Evolutionary conservation across 345 rosid genomes (phyloP), one percentile per base, ranked within the genome.

Genomic region (thale cress (Arabidopsis thaliana)): DNA sequence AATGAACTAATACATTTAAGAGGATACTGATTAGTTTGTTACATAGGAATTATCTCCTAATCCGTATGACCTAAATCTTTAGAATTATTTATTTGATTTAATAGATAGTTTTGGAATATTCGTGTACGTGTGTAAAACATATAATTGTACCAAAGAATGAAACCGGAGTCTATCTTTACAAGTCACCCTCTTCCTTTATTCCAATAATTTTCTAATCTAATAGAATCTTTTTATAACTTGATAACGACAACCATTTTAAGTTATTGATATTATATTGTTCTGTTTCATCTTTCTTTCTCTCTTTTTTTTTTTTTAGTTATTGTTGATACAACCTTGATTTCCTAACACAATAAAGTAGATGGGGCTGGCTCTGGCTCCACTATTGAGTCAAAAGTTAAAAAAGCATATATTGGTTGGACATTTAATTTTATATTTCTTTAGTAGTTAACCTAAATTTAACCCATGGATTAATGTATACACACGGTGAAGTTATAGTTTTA

Each of bases 81-180:
- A 48, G 22, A 37, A 40, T 2, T 57, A 20, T 16, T 50, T 13
- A 75, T 59, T 28, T 67, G 51, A 13, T 13, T 50, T 14, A 20
- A 20, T 13, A 13, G 45, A 67, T 36, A 65, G 67, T 50, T 58
- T 49, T 67, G 24, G 69, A 51, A 51, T 75, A 68, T 50, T 51
- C 32, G 49, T 69, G 41, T 68, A 55, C 74, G 41, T 41, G 52
- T 67, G 73, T 49, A 46, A 46, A 65, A 56, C 48, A 38, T 56
- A 32, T 59, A 59, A 10, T 59, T 66, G 53, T 48, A 59, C 61
- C 20, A 74, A 66, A 49, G 32, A 28, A 49, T 59, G 45, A 30
- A 33, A 75, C 55, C 10, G 45, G 55, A 8, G 4, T 53, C 25
- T 73, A 74, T 8, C 68, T 75, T 61, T 42, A 69, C 74, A 76